phyloP scores from a whole-genome alignment of 2,329 filamentous ascomycete genomes.

The Stromatinia cepivora region DNA sequence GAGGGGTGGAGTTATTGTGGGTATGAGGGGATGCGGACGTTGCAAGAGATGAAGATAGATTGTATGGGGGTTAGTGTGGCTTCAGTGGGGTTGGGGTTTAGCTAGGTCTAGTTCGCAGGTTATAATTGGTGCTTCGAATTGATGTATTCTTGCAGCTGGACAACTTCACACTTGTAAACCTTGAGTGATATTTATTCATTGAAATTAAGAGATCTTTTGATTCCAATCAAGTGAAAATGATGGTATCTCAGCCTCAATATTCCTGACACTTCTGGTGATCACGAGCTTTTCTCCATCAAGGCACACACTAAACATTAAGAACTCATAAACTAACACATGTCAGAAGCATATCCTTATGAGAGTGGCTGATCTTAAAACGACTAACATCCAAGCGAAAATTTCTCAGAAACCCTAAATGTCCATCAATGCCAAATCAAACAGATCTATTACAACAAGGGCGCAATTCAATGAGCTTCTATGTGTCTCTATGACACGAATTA shows the following conservation, averaged over 20 bases:
- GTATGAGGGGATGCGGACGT: no score
- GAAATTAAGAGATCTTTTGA: background rate
- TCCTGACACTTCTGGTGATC: background rate
- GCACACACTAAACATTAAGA: background rate
- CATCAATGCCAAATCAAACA: no score
- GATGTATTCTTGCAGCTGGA: background rate
- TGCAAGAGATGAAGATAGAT: background rate
- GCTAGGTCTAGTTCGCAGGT: background rate
- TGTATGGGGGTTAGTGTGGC: background rate
- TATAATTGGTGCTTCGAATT: no score
- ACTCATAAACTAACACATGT: no score
- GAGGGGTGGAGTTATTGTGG: no score
- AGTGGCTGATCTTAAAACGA: background rate
- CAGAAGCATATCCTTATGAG: no score
- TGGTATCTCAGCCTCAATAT: background rate
- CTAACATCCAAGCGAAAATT: background rate
- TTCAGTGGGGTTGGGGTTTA: background rate
- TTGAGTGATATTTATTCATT: background rate
- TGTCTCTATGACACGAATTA: no score
- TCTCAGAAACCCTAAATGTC: no score
- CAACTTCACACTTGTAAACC: background rate
- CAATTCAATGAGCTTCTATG: no score
- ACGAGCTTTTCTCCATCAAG: background rate
- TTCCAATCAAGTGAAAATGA: background rate
- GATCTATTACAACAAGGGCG: no score